Conservation (phyloP, 2,329 filamentous ascomycete species). For the Talaromyces amestolkiae region DNA sequence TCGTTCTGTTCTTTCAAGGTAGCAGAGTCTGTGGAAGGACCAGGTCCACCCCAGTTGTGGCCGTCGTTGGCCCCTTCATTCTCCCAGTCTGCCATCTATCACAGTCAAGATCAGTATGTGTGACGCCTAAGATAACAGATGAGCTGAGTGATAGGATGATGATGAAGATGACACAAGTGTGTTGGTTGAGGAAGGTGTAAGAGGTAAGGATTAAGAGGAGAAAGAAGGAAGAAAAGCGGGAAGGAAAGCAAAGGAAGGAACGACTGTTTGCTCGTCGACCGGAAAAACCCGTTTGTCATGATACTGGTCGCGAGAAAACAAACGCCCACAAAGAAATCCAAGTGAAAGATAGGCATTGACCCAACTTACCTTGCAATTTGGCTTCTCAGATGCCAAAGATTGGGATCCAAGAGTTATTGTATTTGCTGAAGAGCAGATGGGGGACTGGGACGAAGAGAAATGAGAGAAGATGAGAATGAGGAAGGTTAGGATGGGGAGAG, state of each 20-base stretch:
- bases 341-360: background rate
- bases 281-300: background rate
- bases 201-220: background rate
- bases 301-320: background rate
- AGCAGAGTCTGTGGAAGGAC: conserved; percentile 12
- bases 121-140: background rate
- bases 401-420: background rate
- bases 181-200: background rate
- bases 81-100: conserved; percentile 16
- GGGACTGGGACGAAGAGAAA: background rate
- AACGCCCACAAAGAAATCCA: background rate
- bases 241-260: background rate
- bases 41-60: conserved; percentile 10
- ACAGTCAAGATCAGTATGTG: background rate
- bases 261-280: background rate
- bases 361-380: background rate
- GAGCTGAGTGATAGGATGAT: background rate
- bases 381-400: background rate
- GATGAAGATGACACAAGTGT: background rate
- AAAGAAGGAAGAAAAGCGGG: background rate
- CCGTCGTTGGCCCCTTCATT: background rate
- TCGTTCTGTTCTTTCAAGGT: conserved; percentile 12
- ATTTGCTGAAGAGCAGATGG: background rate
- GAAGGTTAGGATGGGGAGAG: background rate
- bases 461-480: background rate